Conservation (phyloP, 1,284 basidiomycete species). For the Prillingera fragicola region DNA sequence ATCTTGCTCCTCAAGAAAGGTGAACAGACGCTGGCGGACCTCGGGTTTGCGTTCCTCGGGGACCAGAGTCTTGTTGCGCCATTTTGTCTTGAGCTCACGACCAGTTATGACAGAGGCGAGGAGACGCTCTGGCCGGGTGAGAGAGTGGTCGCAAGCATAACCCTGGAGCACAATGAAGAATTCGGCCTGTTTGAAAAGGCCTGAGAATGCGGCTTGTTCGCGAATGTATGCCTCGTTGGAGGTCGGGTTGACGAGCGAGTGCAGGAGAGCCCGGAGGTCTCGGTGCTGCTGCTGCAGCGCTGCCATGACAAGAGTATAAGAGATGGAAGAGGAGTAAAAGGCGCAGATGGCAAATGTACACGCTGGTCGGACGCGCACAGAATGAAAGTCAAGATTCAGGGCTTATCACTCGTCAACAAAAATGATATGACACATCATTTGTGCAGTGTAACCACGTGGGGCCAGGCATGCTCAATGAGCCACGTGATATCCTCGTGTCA, state of each 20-base stretch:
- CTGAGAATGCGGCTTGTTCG: constrained; percentile 36
- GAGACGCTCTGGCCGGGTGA: constrained; percentile 36
- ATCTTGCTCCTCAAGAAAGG: constrained; percentile 45
- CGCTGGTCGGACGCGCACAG: too few species aligned
- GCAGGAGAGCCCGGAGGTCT: constrained; percentile 30
- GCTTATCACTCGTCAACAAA: too few species aligned
- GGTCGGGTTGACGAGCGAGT: constrained; percentile 33
- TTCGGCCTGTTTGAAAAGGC: constrained; percentile 43
- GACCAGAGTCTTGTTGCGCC: constrained; percentile 45
- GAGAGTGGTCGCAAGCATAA: constrained; percentile 31
- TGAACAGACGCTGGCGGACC: constrained; percentile 39
- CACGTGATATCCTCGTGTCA: too few species aligned
- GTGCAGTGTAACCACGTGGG: too few species aligned
- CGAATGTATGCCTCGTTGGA: constrained; percentile 33
- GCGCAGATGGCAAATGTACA: background rate
- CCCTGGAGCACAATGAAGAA: constrained; percentile 43
- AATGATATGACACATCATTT: too few species aligned
- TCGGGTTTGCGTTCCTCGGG: constrained; percentile 44
- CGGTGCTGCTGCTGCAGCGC: background rate
- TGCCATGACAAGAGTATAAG: constrained; percentile 1
- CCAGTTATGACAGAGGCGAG: constrained; percentile 43
- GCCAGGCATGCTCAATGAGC: too few species aligned
- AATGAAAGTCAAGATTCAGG: too few species aligned
- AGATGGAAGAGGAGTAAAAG: background rate
- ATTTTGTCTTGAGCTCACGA: constrained; percentile 46